Evolutionary conservation across 2,329 filamentous ascomycete species (phyloP), one percentile per base, ranked within the genome.

Genomic region (Blastomyces silverae): DNA sequence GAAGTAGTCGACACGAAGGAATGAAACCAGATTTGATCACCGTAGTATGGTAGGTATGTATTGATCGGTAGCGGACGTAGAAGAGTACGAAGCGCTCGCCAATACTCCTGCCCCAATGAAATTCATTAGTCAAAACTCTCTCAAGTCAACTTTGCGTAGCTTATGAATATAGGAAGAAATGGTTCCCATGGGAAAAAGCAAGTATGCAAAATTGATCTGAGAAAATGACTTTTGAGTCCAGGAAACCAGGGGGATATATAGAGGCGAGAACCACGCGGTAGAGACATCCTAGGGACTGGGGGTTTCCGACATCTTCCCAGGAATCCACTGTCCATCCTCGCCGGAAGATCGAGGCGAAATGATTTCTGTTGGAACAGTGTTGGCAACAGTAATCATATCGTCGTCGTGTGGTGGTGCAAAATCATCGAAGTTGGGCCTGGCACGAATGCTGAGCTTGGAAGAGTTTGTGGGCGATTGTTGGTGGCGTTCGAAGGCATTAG

Each of bases 391-490:
- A 31, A 60, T 48, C 58, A 66, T 61, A 13, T 66, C 66, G n/a
- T 64, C 65, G 44, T 62, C 60, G 31, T 58, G 64, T 15, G 61
- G 60, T 48, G 59, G 42, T n/a, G 56, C 34, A 8, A 25, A 64
- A 31, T 64, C 61, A 20, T 22, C 31, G 11, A 25, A 52, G 42
- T 64, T 34, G n/a, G 50, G 62, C 22, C 34, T 59, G 56, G 62
- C 48, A n/a, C 58, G 68, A 17, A 68, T 66, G 48, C 70, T 70
- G 15, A 69, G 65, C 48, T 71, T 73, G 10, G 64, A 62, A 15
- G 75, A 75, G 28, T 73, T 74, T 0, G 71, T 74, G 20, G 75
- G 75, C 10, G 75, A 77, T 66, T 70, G 66, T 20, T 72, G 71
- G 7, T 20, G 39, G 50, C 70, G 71, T 61, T 78, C 76, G 4